Base-by-base conservation (phyloP, 2,329 filamentous ascomycete species). In the Sordariomycetes sp. region DNA sequence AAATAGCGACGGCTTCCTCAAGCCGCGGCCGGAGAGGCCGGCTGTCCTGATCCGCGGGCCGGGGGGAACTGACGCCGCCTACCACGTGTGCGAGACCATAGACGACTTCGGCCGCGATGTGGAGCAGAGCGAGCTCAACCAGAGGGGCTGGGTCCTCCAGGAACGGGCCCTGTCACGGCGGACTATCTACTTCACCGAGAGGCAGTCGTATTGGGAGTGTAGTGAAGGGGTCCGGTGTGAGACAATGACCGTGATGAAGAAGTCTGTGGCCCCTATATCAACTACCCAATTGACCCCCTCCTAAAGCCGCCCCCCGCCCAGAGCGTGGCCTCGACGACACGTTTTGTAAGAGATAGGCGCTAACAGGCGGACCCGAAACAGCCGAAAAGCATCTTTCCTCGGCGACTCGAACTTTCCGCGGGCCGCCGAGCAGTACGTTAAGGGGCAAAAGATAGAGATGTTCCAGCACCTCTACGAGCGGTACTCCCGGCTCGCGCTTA, bases 151-250 rank as follows among this genome's bases (percentile, higher is more conserved):
- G 73, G 72, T 74, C 0, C 51, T 74, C 4, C 72, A 75, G 59
- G 73, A 75, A 58, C 63, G 67, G n/a, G 68, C 65, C 0, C 60
- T 76, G 2, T 67, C 72, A 0, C 65, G 67, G 10, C 64, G 74
- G 11, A 70, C 68, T 0, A 69, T 76, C 14, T 71, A 68, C 53
- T 76, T 73, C 59, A 68, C 71, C 0, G 48, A 65, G 1, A 59
- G 59, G 0, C 70, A 75, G 59, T 67, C 68, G 1, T 72, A 74
- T 24, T 76, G 66, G 65, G 71, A 73, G 51, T 76, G 74, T 43
- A 68, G 72, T 6, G 54, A 62, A 0, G 67, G 70, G 1, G 65
- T 74, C 0, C 61, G 66, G 1, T 73, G 69, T 37, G 71, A 74
- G 52, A 72, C 67, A 0, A 20, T 74, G 48, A 64, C 62, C 0